A percentile compares a stretch with the other conserved stretches of the same genome.
These are phyloP conservation scores for Mycena belliarum DNA, from an alignment of 768 basidiomycete genomes.

Conservation along the genomic window DNA sequence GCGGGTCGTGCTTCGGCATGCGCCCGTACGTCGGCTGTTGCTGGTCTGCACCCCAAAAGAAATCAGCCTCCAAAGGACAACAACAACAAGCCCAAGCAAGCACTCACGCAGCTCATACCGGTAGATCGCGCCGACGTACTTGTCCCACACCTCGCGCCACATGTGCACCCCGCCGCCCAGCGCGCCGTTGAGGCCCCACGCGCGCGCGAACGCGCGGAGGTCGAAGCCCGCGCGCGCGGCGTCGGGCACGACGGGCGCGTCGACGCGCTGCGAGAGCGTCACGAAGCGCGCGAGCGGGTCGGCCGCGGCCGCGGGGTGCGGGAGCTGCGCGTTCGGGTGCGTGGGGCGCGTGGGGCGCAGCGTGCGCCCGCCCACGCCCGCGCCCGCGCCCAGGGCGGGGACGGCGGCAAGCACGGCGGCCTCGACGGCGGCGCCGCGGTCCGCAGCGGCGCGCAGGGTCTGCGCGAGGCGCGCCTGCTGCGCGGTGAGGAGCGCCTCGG, in stretches of 20 bases:
- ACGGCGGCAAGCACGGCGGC: conserved; percentile 40
- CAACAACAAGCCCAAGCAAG: conserved; percentile 5
- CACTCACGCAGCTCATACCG: conserved; percentile 65
- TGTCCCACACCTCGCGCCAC: conserved; percentile 81
- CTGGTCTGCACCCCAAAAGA: conserved; percentile 29
- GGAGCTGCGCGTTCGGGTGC: conserved; percentile 20
- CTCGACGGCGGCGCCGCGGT: conserved; percentile 31
- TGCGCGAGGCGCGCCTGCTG: conserved; percentile 35
- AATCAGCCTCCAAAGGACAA: neutral
- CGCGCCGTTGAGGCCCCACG: conserved; percentile 53
- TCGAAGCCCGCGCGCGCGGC: conserved; percentile 61
- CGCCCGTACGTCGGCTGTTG: conserved; percentile 17
- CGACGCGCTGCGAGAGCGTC: conserved; percentile 19
- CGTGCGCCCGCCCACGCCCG: neutral
- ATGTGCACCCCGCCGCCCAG: conserved; percentile 77
- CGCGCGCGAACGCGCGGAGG: conserved; percentile 60
- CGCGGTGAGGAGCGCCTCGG: conserved; percentile 35
- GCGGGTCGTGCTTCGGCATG: conserved; percentile 22
- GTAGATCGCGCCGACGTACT: conserved; percentile 65
- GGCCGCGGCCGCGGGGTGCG: conserved; percentile 6
- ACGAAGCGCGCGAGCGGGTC: conserved; percentile 13
- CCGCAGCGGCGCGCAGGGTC: conserved; percentile 21
- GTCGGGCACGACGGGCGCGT: conserved; percentile 30
- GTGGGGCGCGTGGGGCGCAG: conserved; percentile 9
- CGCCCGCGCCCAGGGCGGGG: conserved; percentile 12